These are phyloP conservation scores for Deinandra increscens DNA, from an alignment of 129 eudicot species.

Conservation along the genomic window DNA sequence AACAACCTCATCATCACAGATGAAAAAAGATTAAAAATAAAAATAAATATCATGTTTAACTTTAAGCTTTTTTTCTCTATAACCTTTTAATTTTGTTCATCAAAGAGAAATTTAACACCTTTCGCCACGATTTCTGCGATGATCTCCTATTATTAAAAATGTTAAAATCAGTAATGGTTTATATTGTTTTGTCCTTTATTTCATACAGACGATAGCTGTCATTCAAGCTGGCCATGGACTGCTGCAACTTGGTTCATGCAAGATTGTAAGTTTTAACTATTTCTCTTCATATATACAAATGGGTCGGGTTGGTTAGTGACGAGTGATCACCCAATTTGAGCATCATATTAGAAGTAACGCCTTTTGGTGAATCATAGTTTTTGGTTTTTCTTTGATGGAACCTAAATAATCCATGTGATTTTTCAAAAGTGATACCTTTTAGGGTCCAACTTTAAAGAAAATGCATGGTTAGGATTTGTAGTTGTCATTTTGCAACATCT, in stretches of 20 bases:
- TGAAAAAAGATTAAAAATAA: not conserved
- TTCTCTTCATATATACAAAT: not conserved
- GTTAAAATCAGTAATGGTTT: not conserved
- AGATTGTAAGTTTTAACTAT: slow-evolving; percentile 69
- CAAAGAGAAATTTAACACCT: not conserved
- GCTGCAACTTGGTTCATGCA: slow-evolving; percentile 97
- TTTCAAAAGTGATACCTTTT: too few species aligned
- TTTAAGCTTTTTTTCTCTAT: slow-evolving; percentile 11
- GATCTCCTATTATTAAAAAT: not conserved
- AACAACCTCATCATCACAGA: not conserved
- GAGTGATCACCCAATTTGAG: not conserved
- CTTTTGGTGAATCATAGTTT: slow-evolving; percentile 4
- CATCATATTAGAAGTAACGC: not conserved
- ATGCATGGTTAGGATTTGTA: too few species aligned
- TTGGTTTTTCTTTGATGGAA: not conserved
- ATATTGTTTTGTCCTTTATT: not conserved
- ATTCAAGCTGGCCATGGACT: slow-evolving; percentile 99
- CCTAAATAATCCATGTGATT: too few species aligned
- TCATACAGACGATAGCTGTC: slow-evolving; percentile 83
- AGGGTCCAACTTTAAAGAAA: too few species aligned
- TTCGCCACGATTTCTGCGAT: not conserved
- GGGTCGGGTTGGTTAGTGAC: not conserved
- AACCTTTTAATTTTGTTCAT: not conserved
- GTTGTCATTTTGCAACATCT: too few species aligned
- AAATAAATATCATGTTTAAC: slow-evolving; percentile 5